phyloP scores from a whole-genome alignment of 192 early-diverging fungal genomes.

The Allomyces macrogynus region DNA sequence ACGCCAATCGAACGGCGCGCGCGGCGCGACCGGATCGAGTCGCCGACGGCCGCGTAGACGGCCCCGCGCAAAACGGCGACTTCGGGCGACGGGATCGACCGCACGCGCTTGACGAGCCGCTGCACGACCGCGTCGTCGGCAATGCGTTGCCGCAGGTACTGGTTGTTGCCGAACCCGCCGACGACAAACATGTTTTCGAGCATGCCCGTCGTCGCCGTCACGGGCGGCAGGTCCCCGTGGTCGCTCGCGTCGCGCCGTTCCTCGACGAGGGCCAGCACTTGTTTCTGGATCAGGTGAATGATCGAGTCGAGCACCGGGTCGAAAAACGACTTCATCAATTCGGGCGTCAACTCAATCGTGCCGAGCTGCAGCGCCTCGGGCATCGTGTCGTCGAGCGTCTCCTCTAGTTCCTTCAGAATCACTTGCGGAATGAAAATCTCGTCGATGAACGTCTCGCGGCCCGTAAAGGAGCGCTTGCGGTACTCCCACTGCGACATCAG shows the following conservation, averaged over 20 bases:
- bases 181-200: not conserved
- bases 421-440: not conserved
- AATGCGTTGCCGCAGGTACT: not conserved
- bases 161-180: not conserved
- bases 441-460: not conserved
- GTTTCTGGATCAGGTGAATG: not conserved
- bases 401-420: not conserved
- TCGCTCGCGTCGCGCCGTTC: not conserved
- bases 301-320: not conserved
- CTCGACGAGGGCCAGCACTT: not conserved
- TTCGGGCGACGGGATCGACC: conserved; percentile 1
- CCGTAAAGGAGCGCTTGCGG: not conserved
- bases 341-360: not conserved
- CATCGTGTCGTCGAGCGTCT: not conserved
- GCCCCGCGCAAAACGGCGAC: not conserved
- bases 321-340: not conserved
- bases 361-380: not conserved
- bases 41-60: not conserved
- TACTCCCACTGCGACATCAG: not conserved
- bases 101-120: not conserved
- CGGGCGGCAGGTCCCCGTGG: not conserved
- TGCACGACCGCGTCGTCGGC: not conserved
- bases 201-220: not conserved
- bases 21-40: not conserved
- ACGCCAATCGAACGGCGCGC: not conserved